These are phyloP conservation scores for Cryptococcus sp. DNA, from an alignment of 1,284 basidiomycete species.

Conservation along the genomic window DNA sequence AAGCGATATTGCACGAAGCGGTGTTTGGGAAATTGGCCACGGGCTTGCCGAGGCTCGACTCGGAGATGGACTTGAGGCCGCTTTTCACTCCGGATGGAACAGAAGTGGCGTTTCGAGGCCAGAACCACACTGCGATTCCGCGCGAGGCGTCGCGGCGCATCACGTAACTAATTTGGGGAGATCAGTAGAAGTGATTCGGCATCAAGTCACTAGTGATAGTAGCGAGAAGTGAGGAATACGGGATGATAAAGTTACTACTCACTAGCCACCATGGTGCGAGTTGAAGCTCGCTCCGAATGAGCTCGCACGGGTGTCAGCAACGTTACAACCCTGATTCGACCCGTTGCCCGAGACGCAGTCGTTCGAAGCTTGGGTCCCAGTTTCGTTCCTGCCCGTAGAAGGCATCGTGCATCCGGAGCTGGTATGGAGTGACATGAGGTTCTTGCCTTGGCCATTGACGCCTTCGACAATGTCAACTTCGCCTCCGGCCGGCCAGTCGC, in stretches of 20 bases:
- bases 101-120: constrained; percentile 53
- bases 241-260: constrained; percentile 24
- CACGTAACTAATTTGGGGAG: constrained; percentile 42
- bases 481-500: constrained; percentile 46
- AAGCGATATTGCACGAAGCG: constrained; percentile 14
- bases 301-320: constrained; percentile 52
- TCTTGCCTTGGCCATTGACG: constrained; percentile 57
- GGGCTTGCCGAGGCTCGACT: constrained; percentile 57
- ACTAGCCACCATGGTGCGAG: constrained; percentile 61
- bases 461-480: constrained; percentile 50
- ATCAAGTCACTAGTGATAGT: neutral
- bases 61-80: constrained; percentile 42
- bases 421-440: constrained; percentile 67
- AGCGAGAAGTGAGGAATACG: constrained; percentile 8
- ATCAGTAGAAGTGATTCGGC: constrained; percentile 4
- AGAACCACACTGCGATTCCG: constrained; percentile 63
- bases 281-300: constrained; percentile 65
- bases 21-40: constrained; percentile 58
- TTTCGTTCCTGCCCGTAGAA: constrained; percentile 19
- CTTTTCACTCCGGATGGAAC: constrained; percentile 55
- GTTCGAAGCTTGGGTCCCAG: constrained; percentile 7
- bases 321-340: constrained; percentile 59
- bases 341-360: constrained; percentile 4
- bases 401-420: constrained; percentile 64
- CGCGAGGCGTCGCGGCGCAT: constrained; percentile 51